Percentiles rank a stretch among this genome's conserved stretches.
Conservation (phyloP, 2,329 filamentous ascomycete species). For the Thelonectria olida region DNA sequence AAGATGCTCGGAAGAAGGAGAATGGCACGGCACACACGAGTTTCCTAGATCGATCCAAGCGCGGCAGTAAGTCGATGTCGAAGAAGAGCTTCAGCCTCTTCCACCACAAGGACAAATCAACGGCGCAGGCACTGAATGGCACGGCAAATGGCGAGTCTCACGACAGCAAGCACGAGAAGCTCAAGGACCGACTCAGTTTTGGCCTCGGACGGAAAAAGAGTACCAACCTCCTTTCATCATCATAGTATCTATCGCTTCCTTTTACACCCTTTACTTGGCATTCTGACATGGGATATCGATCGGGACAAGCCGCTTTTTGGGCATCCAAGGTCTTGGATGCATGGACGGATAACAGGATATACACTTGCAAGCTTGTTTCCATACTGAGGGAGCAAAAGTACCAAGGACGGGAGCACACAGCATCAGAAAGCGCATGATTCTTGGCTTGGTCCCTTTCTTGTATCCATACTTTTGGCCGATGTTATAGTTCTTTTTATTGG, state of each 20-base stretch:
- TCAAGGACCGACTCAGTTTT: constrained; percentile 73
- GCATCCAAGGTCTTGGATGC: constrained; percentile 22
- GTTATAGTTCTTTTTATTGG: neutral
- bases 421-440: constrained; percentile 23
- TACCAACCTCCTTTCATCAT: constrained; percentile 52
- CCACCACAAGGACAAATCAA: constrained; percentile 58
- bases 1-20: constrained; percentile 52
- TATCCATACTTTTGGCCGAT: constrained; percentile 8
- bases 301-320: constrained; percentile 17
- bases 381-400: constrained; percentile 17
- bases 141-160: constrained; percentile 32
- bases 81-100: constrained; percentile 78
- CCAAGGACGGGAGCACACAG: constrained; percentile 22
- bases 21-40: constrained; percentile 52
- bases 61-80: constrained; percentile 81
- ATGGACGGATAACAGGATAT: constrained; percentile 36
- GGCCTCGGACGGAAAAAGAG: constrained; percentile 78
- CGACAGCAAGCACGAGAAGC: constrained; percentile 56
- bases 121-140: constrained; percentile 33
- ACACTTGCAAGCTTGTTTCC: constrained; percentile 29
- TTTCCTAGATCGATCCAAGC: constrained; percentile 72
- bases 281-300: constrained; percentile 21
- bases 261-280: neutral
- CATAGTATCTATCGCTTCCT: constrained; percentile 5
- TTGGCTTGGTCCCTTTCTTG: constrained; percentile 14